phyloP scores from a whole-genome alignment of 257 asterid species.

The Nicotiana paniculata region DNA sequence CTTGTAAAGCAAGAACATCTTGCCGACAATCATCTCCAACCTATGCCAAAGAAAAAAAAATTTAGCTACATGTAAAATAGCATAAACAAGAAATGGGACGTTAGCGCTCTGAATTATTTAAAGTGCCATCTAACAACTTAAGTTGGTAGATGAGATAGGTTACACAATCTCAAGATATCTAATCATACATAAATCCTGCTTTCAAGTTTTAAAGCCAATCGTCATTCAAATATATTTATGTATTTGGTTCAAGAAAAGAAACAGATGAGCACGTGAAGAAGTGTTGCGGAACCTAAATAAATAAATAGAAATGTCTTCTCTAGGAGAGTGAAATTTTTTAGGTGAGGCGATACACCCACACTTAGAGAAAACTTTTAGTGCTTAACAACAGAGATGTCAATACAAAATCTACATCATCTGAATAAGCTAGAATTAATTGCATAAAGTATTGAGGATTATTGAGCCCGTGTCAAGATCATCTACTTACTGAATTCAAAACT shows the following conservation, averaged over 20 bases:
- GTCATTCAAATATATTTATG: neutral
- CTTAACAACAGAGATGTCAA: neutral
- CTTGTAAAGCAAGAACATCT: conserved; percentile 98
- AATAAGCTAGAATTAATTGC: neutral
- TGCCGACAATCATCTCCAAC: conserved; percentile 99
- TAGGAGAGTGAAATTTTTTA: neutral
- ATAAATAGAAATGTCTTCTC: neutral
- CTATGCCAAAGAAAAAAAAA: conserved; percentile 35
- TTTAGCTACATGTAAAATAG: conserved; percentile 19
- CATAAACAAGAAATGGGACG: neutral
- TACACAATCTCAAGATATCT: neutral
- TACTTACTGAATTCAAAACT: neutral
- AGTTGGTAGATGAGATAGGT: conserved; percentile 2
- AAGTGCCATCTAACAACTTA: neutral
- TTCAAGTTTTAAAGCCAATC: neutral
- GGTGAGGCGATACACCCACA: neutral
- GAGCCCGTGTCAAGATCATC: conserved; percentile 1
- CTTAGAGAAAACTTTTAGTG: neutral
- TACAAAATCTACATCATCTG: neutral
- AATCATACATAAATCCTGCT: neutral
- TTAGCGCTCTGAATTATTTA: neutral
- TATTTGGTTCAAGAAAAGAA: neutral
- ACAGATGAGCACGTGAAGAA: neutral
- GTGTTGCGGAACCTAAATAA: neutral
- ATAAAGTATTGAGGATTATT: neutral